Base-by-base conservation (phyloP, 768 basidiomycete species). In the Mycena vitilis region DNA sequence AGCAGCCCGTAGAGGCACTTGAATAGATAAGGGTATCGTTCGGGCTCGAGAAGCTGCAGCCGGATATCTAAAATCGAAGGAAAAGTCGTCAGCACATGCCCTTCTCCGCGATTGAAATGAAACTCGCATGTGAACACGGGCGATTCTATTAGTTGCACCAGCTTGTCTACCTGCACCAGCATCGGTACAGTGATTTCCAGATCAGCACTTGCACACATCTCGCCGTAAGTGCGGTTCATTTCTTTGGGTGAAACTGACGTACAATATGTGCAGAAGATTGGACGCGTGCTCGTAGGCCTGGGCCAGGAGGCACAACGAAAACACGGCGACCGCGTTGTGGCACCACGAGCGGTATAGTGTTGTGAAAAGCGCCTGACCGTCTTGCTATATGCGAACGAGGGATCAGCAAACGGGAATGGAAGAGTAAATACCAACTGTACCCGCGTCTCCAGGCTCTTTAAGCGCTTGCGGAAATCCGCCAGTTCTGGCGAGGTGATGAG, bases 201-300 rank as follows among this genome's bases (percentile, higher is more conserved):
- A 66, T 99, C 98, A 69, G 96, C 97, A 75, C 96, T 99, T 16
- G 54, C 9, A 22, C 11, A 37, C 70, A 16, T 63, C 40, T 2
- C 10, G 40, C 47, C 30, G 54, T 55, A 12, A 25, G 34, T 47
- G 23, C 37, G 56, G 30, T 15, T 5, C 49, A 12, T 15, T 9
- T 54, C 61, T 22, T 36, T 59, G 38, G 12, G 54, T 60, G 34
- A 23, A 40, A 25, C 18, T 25, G 23, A 75, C 78, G 68, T 76
- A 96, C 97, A 99, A 98, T 67, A 98, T 99, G 69, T 95, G 91
- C 20, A 99, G 84, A 5, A 99, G 86, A 78, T 96, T 98, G 23
- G 95, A 97, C 1, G 97, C 98, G 79, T 99, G 98, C 78, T 99
- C 98, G 73, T 99, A 99, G 4, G 98, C 97, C 78, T 99, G 98